phyloP scores from a whole-genome alignment of 2,329 filamentous ascomycete genomes.

The Podosphaera leucotricha region DNA sequence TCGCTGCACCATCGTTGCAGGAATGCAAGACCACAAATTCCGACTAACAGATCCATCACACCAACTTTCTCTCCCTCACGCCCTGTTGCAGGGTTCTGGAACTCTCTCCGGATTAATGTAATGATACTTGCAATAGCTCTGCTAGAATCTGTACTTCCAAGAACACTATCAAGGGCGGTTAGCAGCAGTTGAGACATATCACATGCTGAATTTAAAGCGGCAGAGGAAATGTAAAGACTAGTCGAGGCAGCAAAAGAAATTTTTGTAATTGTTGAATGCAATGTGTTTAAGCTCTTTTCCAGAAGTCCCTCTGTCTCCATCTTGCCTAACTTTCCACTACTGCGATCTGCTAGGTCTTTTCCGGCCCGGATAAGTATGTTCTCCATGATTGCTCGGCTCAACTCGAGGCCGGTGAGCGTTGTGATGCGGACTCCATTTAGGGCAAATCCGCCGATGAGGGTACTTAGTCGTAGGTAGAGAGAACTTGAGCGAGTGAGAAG shows the following conservation, averaged over 20 bases:
- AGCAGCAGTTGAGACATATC: conserved; percentile 34
- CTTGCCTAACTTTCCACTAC: conserved; percentile 20
- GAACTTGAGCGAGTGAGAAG: conserved; percentile 35
- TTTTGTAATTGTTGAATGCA: conserved; percentile 33
- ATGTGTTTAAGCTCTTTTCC: conserved; percentile 29
- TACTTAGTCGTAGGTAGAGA: conserved; percentile 20
- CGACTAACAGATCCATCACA: conserved; percentile 35
- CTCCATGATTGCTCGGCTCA: conserved; percentile 18
- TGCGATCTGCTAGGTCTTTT: conserved; percentile 15
- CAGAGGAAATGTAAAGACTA: conserved; percentile 32
- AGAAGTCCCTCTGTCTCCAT: conserved; percentile 32
- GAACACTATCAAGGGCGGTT: conserved; percentile 35
- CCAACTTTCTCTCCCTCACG: conserved; percentile 33
- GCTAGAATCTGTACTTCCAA: conserved; percentile 46
- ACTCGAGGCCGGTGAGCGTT: conserved; percentile 18
- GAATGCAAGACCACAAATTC: conserved; percentile 35
- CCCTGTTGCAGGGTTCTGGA: conserved; percentile 37
- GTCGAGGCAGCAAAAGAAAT: conserved; percentile 37
- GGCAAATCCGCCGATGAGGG: conserved; percentile 17
- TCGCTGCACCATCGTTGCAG: conserved; percentile 33
- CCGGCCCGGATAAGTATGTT: conserved; percentile 17
- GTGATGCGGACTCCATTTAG: conserved; percentile 17
- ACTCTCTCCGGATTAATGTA: conserved; percentile 37
- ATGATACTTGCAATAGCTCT: conserved; percentile 43
- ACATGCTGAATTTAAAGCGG: conserved; percentile 28